Percentiles rank a stretch among this genome's conserved stretches.
Evolutionary conservation across 2,329 filamentous ascomycete genomes (phyloP).

Genomic region (Colletotrichum sojae): DNA sequence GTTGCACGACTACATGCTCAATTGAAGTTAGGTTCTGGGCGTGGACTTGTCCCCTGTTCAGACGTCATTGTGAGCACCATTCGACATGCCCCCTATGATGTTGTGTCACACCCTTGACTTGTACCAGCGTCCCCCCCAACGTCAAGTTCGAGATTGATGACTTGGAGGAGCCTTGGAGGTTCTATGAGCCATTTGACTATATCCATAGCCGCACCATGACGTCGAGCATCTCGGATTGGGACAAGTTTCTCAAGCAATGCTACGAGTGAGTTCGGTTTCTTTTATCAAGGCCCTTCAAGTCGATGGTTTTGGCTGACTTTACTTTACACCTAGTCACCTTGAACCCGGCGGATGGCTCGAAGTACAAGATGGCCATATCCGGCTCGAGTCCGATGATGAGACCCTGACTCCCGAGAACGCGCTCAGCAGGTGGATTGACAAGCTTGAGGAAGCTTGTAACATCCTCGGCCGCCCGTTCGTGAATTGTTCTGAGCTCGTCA

Average conservation of each 20-base stretch:
- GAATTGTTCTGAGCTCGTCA: too few relatives aligned
- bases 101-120: too few relatives aligned
- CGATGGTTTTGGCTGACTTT: conserved; percentile 31
- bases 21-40: too few relatives aligned
- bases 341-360: conserved; percentile 61
- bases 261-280: too few relatives aligned
- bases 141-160: conserved; percentile 59
- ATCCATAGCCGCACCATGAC: conserved; percentile 15
- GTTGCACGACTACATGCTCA: too few relatives aligned
- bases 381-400: conserved; percentile 57
- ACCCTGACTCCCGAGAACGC: conserved; percentile 46
- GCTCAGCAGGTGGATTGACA: conserved; percentile 49
- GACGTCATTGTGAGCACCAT: too few relatives aligned
- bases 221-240: background rate
- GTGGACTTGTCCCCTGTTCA: too few relatives aligned
- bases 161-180: conserved; percentile 51
- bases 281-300: background rate
- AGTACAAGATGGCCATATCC: conserved; percentile 57
- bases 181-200: conserved; percentile 49
- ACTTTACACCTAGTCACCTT: conserved; percentile 49
- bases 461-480: conserved; percentile 54
- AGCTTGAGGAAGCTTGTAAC: conserved; percentile 49
- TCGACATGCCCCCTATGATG: too few relatives aligned
- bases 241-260: too few relatives aligned
- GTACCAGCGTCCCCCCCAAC: conserved; percentile 57